Evolutionary conservation across 1,284 basidiomycete species (phyloP).

Genomic region (Tilletia horrida): DNA sequence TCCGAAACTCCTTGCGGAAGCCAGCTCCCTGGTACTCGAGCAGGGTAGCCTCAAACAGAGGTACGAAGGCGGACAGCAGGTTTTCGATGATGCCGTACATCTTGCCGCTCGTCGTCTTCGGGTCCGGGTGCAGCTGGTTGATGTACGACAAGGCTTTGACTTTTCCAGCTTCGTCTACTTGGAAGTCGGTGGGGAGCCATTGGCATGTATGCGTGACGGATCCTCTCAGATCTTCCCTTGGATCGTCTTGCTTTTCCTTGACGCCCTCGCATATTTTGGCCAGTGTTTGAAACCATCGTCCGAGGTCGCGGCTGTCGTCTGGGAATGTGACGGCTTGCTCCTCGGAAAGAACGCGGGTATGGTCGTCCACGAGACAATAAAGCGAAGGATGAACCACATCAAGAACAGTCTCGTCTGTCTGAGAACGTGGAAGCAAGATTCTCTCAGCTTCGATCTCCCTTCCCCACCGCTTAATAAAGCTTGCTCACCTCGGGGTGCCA

Average conservation of each 20-base stretch:
- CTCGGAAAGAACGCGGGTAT: conserved; percentile 42
- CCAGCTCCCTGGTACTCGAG: conserved; percentile 57
- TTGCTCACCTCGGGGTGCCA: conserved; percentile 58
- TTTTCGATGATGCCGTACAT: conserved; percentile 57
- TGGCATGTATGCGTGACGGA: conserved; percentile 40
- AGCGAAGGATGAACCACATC: conserved; percentile 60
- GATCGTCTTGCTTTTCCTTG: conserved; percentile 38
- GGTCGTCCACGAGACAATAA: conserved; percentile 59
- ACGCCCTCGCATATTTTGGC: conserved; percentile 12
- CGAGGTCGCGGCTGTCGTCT: conserved; percentile 3
- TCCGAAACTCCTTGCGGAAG: conserved; percentile 5
- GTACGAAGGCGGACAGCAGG: conserved; percentile 57
- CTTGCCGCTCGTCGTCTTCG: conserved; percentile 26
- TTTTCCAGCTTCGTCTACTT: conserved; percentile 52
- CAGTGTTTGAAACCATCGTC: conserved; percentile 14
- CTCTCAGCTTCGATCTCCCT: background rate
- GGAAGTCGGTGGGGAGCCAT: conserved; percentile 60
- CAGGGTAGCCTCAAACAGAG: conserved; percentile 62
- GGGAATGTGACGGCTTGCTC: conserved; percentile 15
- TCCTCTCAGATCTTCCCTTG: background rate
- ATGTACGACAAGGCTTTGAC: conserved; percentile 61
- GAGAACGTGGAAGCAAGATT: background rate
- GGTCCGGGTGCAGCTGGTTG: conserved; percentile 61
- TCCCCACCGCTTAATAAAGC: background rate
- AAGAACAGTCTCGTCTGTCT: conserved; percentile 57